phyloP scores from a whole-genome alignment of 2,329 filamentous ascomycete genomes.

The Apiospora sp. region DNA sequence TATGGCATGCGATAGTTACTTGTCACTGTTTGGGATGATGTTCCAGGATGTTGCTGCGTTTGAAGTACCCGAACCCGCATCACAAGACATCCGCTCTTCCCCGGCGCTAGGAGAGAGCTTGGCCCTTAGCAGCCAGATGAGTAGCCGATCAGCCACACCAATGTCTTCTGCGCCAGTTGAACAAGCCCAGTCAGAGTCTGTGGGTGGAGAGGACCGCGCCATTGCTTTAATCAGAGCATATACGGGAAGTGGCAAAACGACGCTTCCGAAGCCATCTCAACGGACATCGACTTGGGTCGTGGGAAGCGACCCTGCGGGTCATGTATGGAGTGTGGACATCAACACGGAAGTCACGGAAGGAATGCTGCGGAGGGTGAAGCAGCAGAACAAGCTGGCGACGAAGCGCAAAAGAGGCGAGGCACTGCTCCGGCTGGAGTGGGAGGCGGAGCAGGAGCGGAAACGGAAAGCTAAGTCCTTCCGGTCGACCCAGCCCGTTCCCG shows the following conservation, averaged over 20 bases:
- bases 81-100: constrained; percentile 21
- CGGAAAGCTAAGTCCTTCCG: constrained; percentile 38
- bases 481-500: constrained; percentile 30
- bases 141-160: constrained; percentile 33
- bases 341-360: constrained; percentile 37
- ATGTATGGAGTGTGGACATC: constrained; percentile 41
- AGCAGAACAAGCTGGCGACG: constrained; percentile 37
- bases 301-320: constrained; percentile 35
- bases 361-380: constrained; percentile 37
- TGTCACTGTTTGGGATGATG: constrained; percentile 39
- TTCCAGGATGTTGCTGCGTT: constrained; percentile 26
- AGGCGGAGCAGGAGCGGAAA: constrained; percentile 36
- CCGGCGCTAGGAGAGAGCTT: constrained; percentile 30
- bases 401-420: constrained; percentile 42
- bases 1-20: constrained; percentile 40
- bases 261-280: constrained; percentile 34
- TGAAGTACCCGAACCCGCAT: neutral
- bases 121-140: constrained; percentile 38
- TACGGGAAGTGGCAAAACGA: constrained; percentile 40
- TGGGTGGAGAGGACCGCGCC: constrained; percentile 37
- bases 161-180: constrained; percentile 30
- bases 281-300: constrained; percentile 41
- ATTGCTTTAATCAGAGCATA: constrained; percentile 41
- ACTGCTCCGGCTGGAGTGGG: constrained; percentile 37
- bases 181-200: constrained; percentile 29